Evolutionary conservation across 2,329 filamentous ascomycete species (phyloP).

Genomic region (Neocucurbitaria cava): DNA sequence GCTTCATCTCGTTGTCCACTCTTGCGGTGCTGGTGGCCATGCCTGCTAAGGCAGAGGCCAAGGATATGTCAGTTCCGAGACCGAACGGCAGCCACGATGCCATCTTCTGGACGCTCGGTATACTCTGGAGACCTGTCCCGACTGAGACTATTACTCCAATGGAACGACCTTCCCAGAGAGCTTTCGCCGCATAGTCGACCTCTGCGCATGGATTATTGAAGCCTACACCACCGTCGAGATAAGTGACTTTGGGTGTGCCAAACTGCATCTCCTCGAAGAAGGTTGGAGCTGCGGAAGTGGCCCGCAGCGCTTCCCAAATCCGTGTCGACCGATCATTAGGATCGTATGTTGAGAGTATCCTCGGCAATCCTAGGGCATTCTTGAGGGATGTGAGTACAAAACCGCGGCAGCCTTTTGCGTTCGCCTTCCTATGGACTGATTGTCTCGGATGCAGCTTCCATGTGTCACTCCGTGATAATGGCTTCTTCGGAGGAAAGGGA

Average conservation of each 20-base stretch:
- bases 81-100: slow-evolving; percentile 50
- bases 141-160: slow-evolving; percentile 51
- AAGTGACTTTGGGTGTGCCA: slow-evolving; percentile 54
- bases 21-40: slow-evolving; percentile 49
- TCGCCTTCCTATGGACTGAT: slow-evolving; percentile 44
- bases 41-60: slow-evolving; percentile 45
- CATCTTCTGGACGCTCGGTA: slow-evolving; percentile 47
- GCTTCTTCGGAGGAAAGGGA: slow-evolving; percentile 19
- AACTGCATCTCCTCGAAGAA: slow-evolving; percentile 63
- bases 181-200: slow-evolving; percentile 57
- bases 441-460: slow-evolving; percentile 44
- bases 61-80: slow-evolving; percentile 47
- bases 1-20: slow-evolving; percentile 51
- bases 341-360: slow-evolving; percentile 48
- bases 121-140: slow-evolving; percentile 49
- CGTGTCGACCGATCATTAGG: slow-evolving; percentile 47
- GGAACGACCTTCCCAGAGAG: slow-evolving; percentile 45
- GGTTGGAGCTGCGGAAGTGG: slow-evolving; percentile 58
- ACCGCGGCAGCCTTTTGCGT: slow-evolving; percentile 44
- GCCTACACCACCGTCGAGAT: slow-evolving; percentile 58
- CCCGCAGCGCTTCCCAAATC: slow-evolving; percentile 61
- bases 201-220: slow-evolving; percentile 61
- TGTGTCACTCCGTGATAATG: slow-evolving; percentile 27
- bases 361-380: slow-evolving; percentile 46
- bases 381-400: slow-evolving; percentile 50